Conservation (phyloP, 1,284 basidiomycete genomes). For the Fomitopsis schrenkii region DNA sequence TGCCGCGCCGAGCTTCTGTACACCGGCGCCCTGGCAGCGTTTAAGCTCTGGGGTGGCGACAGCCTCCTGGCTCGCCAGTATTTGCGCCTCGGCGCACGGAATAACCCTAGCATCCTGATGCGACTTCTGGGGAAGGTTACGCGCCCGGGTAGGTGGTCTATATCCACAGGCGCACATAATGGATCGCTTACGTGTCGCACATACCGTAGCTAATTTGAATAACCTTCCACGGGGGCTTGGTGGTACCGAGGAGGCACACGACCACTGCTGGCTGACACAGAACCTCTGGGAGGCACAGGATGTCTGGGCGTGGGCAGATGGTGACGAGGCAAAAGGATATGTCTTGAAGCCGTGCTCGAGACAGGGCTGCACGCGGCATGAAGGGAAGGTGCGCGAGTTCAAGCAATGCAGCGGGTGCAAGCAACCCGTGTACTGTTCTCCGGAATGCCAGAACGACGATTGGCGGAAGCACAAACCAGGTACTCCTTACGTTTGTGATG, state of each 20-base stretch:
- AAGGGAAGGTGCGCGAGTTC: constrained; percentile 20
- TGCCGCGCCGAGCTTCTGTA: constrained; percentile 24
- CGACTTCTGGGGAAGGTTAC: constrained; percentile 35
- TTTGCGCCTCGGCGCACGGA: constrained; percentile 29
- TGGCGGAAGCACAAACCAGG: constrained; percentile 35
- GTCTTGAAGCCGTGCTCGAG: constrained; percentile 24
- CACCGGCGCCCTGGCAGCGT: constrained; percentile 38
- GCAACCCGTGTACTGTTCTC: constrained; percentile 35
- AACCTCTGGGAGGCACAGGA: constrained; percentile 38
- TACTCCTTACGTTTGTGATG: constrained; percentile 21
- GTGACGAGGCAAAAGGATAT: constrained; percentile 27
- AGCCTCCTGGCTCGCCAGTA: constrained; percentile 35
- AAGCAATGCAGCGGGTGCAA: constrained; percentile 25
- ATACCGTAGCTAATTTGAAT: constrained; percentile 27
- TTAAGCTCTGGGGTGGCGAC: constrained; percentile 34
- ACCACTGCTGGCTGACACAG: constrained; percentile 41
- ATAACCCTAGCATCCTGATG: constrained; percentile 32
- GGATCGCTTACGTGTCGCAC: background rate
- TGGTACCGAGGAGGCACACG: constrained; percentile 38
- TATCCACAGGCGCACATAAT: background rate
- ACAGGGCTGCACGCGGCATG: constrained; percentile 13
- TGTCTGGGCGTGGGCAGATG: constrained; percentile 40
- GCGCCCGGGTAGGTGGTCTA: constrained; percentile 30
- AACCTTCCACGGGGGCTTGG: constrained; percentile 28
- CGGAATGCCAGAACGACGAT: constrained; percentile 35